Conservation (phyloP, 2,329 filamentous ascomycete species). For the Alternaria alternata region DNA sequence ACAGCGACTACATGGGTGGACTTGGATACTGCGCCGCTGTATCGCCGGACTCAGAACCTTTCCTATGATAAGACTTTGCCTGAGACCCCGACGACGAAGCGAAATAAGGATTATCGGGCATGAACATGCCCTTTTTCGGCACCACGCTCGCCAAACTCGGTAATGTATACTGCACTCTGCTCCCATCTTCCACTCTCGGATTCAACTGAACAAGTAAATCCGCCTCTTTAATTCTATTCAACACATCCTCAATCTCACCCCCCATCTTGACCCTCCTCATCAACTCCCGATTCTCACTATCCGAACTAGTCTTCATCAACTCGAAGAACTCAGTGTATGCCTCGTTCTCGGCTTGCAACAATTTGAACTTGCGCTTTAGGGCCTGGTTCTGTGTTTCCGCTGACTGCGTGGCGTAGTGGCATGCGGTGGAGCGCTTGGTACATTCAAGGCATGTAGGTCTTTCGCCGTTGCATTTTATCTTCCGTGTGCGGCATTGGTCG, state of each 20-base stretch:
- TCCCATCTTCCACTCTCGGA: constrained; percentile 6
- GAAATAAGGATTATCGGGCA: neutral
- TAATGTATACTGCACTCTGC: neutral
- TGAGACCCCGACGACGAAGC: neutral
- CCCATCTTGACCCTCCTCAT: constrained; percentile 24
- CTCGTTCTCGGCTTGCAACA: constrained; percentile 17
- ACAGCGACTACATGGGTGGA: neutral
- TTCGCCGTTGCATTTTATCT: constrained; percentile 18
- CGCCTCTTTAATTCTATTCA: constrained; percentile 24
- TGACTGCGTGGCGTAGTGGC: constrained; percentile 11
- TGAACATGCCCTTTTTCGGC: neutral
- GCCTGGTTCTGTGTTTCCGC: constrained; percentile 18
- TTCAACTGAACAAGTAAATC: constrained; percentile 23
- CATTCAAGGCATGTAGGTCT: constrained; percentile 13
- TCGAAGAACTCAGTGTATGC: constrained; percentile 23
- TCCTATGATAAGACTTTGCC: neutral
- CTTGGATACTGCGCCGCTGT: neutral
- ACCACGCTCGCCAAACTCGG: neutral
- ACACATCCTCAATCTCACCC: constrained; percentile 15
- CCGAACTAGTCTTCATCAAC: constrained; percentile 18
- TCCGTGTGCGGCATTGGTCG: constrained; percentile 14
- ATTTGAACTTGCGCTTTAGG: constrained; percentile 22
- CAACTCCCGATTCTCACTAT: constrained; percentile 20
- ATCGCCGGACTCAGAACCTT: neutral
- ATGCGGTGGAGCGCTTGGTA: constrained; percentile 9